These are phyloP conservation scores for Amauroascus niger DNA, from an alignment of 2,329 filamentous ascomycete species.

Conservation along the genomic window DNA sequence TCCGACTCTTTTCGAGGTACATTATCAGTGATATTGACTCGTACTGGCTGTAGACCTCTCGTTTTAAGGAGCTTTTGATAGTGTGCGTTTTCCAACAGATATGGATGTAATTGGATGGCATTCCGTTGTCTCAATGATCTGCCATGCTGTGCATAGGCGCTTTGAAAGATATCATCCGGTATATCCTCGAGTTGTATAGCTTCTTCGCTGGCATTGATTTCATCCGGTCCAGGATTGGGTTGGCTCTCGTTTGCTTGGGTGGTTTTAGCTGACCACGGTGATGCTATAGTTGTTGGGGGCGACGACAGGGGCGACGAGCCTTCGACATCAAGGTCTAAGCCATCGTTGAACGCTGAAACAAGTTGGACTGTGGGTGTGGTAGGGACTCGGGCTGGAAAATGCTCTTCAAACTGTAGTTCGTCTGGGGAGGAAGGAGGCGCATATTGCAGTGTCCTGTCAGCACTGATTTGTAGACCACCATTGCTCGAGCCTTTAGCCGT, in stretches of 20 bases:
- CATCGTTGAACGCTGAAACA: background rate
- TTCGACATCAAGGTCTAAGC: slow-evolving; percentile 15
- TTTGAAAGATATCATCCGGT: background rate
- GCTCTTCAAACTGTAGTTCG: slow-evolving; percentile 27
- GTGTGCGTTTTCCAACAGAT: slow-evolving; percentile 38
- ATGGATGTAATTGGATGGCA: slow-evolving; percentile 42
- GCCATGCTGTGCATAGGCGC: slow-evolving; percentile 7
- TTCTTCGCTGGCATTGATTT: background rate
- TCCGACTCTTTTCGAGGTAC: slow-evolving; percentile 17
- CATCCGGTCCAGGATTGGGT: background rate
- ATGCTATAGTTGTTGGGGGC: slow-evolving; percentile 20
- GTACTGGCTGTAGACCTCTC: slow-evolving; percentile 37
- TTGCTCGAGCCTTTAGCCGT: background rate
- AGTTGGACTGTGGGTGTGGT: slow-evolving; percentile 8
- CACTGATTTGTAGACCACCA: background rate
- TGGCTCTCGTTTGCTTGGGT: background rate
- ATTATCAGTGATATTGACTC: slow-evolving; percentile 21
- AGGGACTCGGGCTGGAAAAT: slow-evolving; percentile 13
- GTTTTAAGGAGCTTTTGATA: slow-evolving; percentile 35
- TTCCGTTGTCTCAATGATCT: slow-evolving; percentile 37
- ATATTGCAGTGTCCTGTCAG: background rate
- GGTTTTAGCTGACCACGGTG: slow-evolving; percentile 5
- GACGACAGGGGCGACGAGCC: slow-evolving; percentile 32
- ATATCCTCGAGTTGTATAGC: background rate
- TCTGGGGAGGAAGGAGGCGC: slow-evolving; percentile 28